A percentile compares a stretch with the other conserved stretches of the same genome.
Evolutionary conservation across 768 basidiomycete species (phyloP).

Genomic region (Sarcodon sp.): DNA sequence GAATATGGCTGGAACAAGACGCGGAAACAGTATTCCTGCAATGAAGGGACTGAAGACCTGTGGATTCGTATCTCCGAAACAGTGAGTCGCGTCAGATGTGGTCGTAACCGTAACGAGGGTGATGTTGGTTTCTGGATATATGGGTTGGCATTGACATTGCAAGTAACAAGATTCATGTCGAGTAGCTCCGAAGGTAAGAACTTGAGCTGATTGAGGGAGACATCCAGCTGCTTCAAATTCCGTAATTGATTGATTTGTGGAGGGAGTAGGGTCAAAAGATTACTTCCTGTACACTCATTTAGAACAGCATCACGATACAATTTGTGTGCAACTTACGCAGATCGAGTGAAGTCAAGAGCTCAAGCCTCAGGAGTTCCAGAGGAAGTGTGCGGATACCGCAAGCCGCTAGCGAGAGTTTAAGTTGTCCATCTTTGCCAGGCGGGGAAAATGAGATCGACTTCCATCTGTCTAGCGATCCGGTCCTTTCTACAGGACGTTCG

Average conservation of each 20-base stretch:
- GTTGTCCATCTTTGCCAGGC: conserved; percentile 24
- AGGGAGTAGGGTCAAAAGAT: conserved; percentile 42
- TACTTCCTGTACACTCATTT: conserved; percentile 29
- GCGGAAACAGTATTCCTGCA: conserved; percentile 26
- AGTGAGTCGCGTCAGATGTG: neutral
- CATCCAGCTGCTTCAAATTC: conserved; percentile 45
- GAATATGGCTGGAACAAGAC: conserved; percentile 17
- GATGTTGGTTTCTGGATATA: conserved; percentile 28
- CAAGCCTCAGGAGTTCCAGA: conserved; percentile 38
- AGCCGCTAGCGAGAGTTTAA: conserved; percentile 42
- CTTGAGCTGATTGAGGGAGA: conserved; percentile 42
- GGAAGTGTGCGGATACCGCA: conserved; percentile 47
- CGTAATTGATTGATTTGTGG: conserved; percentile 45
- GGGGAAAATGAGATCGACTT: conserved; percentile 11
- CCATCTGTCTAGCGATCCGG: conserved; percentile 14
- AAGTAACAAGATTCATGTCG: conserved; percentile 34
- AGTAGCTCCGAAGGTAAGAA: conserved; percentile 58
- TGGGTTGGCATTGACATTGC: conserved; percentile 46
- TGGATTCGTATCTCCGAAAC: conserved; percentile 5
- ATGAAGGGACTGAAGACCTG: conserved; percentile 15
- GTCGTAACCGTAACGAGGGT: conserved; percentile 7
- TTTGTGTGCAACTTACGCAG: conserved; percentile 33
- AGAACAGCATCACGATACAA: neutral
- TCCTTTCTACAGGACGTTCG: conserved; percentile 8
- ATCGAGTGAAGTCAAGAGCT: conserved; percentile 47